Evolutionary conservation across 1,139 yeast genomes (phyloP).

Genomic region (Nakaseomyces sp.): DNA sequence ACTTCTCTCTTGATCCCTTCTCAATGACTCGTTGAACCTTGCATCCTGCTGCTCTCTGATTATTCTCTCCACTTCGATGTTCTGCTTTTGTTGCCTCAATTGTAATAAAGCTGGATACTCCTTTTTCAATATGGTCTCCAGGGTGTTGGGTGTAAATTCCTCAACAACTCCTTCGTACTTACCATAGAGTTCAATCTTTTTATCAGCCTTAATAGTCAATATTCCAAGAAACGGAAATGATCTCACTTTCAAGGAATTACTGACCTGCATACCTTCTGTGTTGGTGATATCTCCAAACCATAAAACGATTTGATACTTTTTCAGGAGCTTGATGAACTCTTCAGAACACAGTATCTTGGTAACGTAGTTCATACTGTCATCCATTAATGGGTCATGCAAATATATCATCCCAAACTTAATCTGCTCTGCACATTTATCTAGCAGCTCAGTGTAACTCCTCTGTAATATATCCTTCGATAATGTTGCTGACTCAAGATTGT

Average conservation of each 20-base stretch:
- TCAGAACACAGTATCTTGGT: constrained; percentile 48
- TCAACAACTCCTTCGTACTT: constrained; percentile 53
- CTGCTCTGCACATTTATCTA: constrained; percentile 22
- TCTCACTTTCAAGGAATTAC: constrained; percentile 64
- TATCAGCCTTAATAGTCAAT: constrained; percentile 47
- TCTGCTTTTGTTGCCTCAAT: constrained; percentile 54
- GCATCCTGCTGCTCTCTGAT: constrained; percentile 68
- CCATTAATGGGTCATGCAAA: constrained; percentile 66
- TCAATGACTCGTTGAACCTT: constrained; percentile 63
- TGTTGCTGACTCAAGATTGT: constrained; percentile 19
- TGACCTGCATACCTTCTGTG: constrained; percentile 70
- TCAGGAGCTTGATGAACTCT: constrained; percentile 43
- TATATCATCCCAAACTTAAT: constrained; percentile 56
- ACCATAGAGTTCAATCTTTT: constrained; percentile 54
- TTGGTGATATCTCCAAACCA: constrained; percentile 82
- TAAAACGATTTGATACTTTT: constrained; percentile 44
- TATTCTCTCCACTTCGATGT: constrained; percentile 49
- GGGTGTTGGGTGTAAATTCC: constrained; percentile 25
- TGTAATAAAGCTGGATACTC: constrained; percentile 54
- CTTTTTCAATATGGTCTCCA: constrained; percentile 40
- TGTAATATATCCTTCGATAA: constrained; percentile 15
- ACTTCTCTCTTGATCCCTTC: constrained; percentile 35
- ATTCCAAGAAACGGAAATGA: constrained; percentile 75
- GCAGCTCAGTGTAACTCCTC: constrained; percentile 23
- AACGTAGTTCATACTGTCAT: constrained; percentile 48